These are phyloP conservation scores for Luffa aegyptiaca DNA, from an alignment of 306 rosid genomes.

Conservation along the genomic window DNA sequence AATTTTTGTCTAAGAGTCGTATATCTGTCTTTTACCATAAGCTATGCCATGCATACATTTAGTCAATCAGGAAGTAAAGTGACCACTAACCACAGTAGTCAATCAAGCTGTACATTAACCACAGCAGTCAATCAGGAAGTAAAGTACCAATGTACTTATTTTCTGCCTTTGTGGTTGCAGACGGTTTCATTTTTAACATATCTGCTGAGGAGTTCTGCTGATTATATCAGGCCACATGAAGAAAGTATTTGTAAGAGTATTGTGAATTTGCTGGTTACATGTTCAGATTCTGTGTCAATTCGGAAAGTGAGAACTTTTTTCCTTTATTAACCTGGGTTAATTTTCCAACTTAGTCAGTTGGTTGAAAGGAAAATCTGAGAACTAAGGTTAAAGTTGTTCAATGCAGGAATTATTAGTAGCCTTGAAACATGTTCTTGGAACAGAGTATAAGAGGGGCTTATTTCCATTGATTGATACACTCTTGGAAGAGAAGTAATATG, in stretches of 20 bases:
- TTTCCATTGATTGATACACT: constrained; percentile 95
- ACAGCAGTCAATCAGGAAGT: neutral
- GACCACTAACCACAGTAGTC: neutral
- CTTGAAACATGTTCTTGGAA: constrained; percentile 96
- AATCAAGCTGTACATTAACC: neutral
- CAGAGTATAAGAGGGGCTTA: constrained; percentile 94
- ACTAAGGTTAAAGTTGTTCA: constrained; percentile 18
- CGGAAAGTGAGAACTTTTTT: constrained; percentile 55
- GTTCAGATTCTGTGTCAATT: constrained; percentile 96
- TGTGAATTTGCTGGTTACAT: constrained; percentile 94
- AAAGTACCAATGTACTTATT: constrained; percentile 1
- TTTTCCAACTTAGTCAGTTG: neutral
- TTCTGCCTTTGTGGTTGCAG: constrained; percentile 41
- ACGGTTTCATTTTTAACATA: constrained; percentile 94
- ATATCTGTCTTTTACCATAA: neutral
- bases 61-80: neutral
- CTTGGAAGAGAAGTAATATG: constrained; percentile 78
- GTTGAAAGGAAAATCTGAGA: neutral
- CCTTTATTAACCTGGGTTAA: neutral
- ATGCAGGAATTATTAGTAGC: constrained; percentile 90
- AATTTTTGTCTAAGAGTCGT: neutral
- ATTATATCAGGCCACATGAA: constrained; percentile 94
- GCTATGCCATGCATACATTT: neutral
- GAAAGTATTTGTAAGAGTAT: constrained; percentile 98
- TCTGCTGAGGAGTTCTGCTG: constrained; percentile 88